Base-by-base conservation (phyloP, 257 asterid species). In the Solanum chmielewskii region DNA sequence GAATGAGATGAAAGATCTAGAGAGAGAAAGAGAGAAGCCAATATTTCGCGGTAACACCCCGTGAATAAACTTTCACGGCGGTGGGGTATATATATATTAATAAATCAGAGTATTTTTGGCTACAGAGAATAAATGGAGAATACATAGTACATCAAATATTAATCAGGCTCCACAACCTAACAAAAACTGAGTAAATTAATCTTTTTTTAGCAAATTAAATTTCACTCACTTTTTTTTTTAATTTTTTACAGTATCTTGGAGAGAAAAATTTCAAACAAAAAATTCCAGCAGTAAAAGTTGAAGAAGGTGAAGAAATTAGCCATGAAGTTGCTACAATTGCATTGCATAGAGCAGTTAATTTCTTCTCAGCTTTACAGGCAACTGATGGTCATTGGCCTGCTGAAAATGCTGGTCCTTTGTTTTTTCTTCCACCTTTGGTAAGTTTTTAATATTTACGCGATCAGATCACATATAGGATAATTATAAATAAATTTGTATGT, bases 381-480 rank as follows among this genome's bases (percentile, higher is more conserved):
- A 87, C 83, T 56, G 98, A 96, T 66, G 98, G 98, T 70, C 98
- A 96, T 70, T 96, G 98, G 98, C 98, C 98, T 1, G 98, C 96
- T 0, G 98, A 94, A 92, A 94, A 93, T 62, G 98, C 98, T 3
- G 98, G 98, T 23, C 96, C 98, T 15, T 74, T 96, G 83, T 96
- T 89, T 93, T 94, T 96, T 88, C 96, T 96, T 88, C 98, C 97
- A 23, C 98, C 98, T 44, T 39, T 96, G 91, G 98, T 95, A 5
- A 91, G 71, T 64, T 10, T n/a, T 11, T n/a, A 5, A 68, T 13
- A 68, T 68, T 68, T 68, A 70, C 2, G 37, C 2, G 13, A 70
- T 70, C n/a, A 70, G n/a, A 70, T 70, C 42, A 31, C 3, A 4
- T 16, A 33, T 33, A 71, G 33, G 27, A 35, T 33, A 33, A 33